Conservation (phyloP, 768 basidiomycete species). For the Kwoniella botswanensis region DNA sequence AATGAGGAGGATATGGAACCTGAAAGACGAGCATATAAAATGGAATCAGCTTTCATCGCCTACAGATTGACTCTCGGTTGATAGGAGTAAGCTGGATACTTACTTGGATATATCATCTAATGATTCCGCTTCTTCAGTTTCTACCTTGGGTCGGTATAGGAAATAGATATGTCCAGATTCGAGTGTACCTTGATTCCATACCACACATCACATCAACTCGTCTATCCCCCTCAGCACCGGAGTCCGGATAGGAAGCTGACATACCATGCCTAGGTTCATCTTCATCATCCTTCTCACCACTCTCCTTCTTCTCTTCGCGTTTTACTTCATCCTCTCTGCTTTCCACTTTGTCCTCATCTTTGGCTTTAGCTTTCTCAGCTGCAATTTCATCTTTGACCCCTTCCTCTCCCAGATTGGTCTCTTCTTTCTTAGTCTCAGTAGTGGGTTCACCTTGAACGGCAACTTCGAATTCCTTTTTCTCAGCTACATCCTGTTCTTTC, state of each 20-base stretch:
- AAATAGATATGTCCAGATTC: constrained; percentile 55
- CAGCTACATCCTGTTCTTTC: constrained; percentile 13
- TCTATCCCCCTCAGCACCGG: too few relatives aligned
- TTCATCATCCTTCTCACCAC: constrained; percentile 14
- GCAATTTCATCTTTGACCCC: constrained; percentile 26
- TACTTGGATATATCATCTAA: constrained; percentile 55
- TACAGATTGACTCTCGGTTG: not conserved
- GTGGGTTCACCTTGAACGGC: constrained; percentile 10
- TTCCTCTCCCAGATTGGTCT: not conserved
- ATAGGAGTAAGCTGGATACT: constrained; percentile 5
- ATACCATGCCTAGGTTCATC: constrained; percentile 51
- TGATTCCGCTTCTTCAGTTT: constrained; percentile 40
- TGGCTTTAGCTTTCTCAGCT: constrained; percentile 31
- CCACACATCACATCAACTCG: not conserved
- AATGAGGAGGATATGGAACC: constrained; percentile 54
- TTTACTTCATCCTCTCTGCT: constrained; percentile 15
- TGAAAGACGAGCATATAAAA: constrained; percentile 5
- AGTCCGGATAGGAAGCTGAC: not conserved
- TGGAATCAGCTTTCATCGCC: not conserved
- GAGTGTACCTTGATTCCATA: constrained; percentile 39
- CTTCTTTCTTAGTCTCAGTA: not conserved
- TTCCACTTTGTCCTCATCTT: constrained; percentile 34
- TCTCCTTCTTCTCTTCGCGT: constrained; percentile 11
- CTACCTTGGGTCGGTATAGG: constrained; percentile 54
- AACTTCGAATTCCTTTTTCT: constrained; percentile 8